Percentiles rank a stretch among this genome's conserved stretches.
Conservation (phyloP, 441 rosid species). For the Bruguiera hainesii region DNA sequence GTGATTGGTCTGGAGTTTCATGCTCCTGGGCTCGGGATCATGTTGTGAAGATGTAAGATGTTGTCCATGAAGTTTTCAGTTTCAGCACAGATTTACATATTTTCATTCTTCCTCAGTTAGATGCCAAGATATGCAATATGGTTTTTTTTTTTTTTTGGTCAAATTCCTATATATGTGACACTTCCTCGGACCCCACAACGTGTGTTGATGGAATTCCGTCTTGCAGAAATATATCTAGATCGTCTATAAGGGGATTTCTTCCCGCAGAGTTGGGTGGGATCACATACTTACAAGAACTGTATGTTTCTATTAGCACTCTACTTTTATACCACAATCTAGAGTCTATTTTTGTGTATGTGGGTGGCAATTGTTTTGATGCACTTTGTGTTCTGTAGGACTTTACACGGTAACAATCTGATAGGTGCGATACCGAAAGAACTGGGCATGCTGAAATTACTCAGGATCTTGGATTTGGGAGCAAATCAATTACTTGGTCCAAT, state of each 20-base stretch:
- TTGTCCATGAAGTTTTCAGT: slow-evolving; percentile 3
- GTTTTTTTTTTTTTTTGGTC: slow-evolving; percentile 13
- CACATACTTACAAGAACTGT: slow-evolving; percentile 73
- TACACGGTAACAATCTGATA: slow-evolving; percentile 63
- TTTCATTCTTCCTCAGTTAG: neutral
- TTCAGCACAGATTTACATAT: neutral
- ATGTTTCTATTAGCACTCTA: slow-evolving; percentile 23
- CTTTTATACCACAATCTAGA: neutral
- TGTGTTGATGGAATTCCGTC: slow-evolving; percentile 15
- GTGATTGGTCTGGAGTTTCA: slow-evolving; percentile 71
- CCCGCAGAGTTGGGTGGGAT: slow-evolving; percentile 80
- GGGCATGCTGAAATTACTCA: slow-evolving; percentile 66
- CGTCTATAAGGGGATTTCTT: slow-evolving; percentile 77
- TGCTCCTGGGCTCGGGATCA: slow-evolving; percentile 59
- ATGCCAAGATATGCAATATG: neutral
- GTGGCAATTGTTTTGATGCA: slow-evolving; percentile 11
- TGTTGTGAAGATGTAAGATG: slow-evolving; percentile 74
- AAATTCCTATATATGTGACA: neutral
- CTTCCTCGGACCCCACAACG: neutral
- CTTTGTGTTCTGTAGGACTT: slow-evolving; percentile 50
- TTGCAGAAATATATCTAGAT: slow-evolving; percentile 71
- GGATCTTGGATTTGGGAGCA: slow-evolving; percentile 85
- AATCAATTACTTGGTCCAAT: slow-evolving; percentile 78
- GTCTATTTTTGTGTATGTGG: neutral
- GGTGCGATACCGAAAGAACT: slow-evolving; percentile 87